Evolutionary conservation across 2,329 filamentous ascomycete species (phyloP), one percentile per base, ranked within the genome.

Genomic region (Colletotrichum eremochloae): DNA sequence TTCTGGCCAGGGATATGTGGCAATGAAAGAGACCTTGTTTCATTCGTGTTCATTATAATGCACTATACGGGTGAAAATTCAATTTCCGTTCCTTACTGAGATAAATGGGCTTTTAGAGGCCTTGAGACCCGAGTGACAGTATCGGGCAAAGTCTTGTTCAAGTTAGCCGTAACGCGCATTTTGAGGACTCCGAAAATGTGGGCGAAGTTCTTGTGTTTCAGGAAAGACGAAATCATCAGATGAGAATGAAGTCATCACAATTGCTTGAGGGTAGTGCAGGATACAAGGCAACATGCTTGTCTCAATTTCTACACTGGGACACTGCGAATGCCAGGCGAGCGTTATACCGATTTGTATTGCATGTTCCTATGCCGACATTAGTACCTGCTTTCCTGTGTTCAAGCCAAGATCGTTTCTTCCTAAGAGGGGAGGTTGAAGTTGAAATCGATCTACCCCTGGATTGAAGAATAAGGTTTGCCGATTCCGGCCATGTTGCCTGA

Each of bases 401-500:
- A 2, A 38, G 8, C 11, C 53, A 56, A 15, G 2, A 38, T 38
- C 1, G 38, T 29, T 52, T 18, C n/a, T 29, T n/a, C 5, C n/a
- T 11, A 20, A n/a, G 58, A 24, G 63, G 24, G 36, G 50, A 68
- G 31, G 48, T 56, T 42, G 57, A 63, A 18, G 38, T 48, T 48
- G 44, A 58, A 52, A 33, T 48, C 48, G 18, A n/a, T 31, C n/a
- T 33, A 48, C 38, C 53, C 33, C 20, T 50, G 24, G 38, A 29
- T 8, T 15, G 31, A 29, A 14, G 5, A 24, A 67, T 6, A 33
- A 44, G 36, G 24, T 64, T 56, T 64, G 36, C 57, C 57, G 68
- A 71, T 58, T 38, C 42, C 12, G 3, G 15, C 64, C 64, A 33
- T 64, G 57, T 15, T 58, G 31, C 33, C 68, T 33, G 20, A 55